Conservation (phyloP, 2,329 filamentous ascomycete genomes). For the Fusarium sp. region DNA sequence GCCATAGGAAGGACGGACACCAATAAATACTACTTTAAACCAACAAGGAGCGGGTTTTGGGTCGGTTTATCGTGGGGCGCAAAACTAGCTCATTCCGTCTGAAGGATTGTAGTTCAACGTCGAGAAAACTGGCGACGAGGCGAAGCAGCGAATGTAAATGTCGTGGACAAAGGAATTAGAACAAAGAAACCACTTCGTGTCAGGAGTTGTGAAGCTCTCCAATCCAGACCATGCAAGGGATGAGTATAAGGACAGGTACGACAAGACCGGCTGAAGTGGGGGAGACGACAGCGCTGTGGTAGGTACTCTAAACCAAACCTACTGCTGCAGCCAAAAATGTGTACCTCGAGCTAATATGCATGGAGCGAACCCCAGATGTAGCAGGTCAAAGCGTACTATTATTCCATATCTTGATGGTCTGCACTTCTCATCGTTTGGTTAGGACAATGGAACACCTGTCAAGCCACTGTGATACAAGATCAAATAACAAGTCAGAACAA, state of each 20-base stretch:
- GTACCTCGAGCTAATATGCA: neutral
- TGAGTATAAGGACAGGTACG: constrained; percentile 26
- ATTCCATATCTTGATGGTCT: neutral
- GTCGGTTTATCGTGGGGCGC: constrained; percentile 38
- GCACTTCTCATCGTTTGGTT: neutral
- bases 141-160: constrained; percentile 1
- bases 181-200: constrained; percentile 30
- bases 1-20: constrained; percentile 30
- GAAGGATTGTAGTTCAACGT: constrained; percentile 20
- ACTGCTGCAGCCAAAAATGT: constrained; percentile 1
- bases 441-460: neutral
- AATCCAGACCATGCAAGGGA: constrained; percentile 34
- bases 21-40: constrained; percentile 36
- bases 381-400: neutral
- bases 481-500: neutral
- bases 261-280: constrained; percentile 17
- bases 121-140: neutral
- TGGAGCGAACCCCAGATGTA: neutral
- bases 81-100: constrained; percentile 40
- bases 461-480: neutral
- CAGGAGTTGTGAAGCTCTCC: constrained; percentile 31
- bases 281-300: constrained; percentile 15
- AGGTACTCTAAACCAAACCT: constrained; percentile 8
- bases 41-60: constrained; percentile 35
- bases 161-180: constrained; percentile 21